phyloP scores from a whole-genome alignment of 345 rosid genomes.

The Syzygium grande region DNA sequence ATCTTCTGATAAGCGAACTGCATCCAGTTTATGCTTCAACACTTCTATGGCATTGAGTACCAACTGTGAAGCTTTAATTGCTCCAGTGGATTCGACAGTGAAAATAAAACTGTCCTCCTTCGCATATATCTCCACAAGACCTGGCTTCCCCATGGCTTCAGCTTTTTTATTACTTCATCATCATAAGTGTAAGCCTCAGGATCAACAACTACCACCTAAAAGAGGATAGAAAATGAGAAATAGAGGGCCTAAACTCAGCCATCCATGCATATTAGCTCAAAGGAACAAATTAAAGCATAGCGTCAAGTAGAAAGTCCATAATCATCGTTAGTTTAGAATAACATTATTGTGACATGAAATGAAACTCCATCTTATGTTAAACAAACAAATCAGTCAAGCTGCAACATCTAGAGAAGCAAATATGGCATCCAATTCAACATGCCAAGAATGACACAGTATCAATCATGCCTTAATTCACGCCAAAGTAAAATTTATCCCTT shows the following conservation, averaged over 20 bases:
- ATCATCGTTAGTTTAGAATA: background rate
- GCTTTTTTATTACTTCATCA: conserved; percentile 89
- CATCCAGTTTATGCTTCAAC: conserved; percentile 84
- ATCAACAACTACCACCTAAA: conserved; percentile 74
- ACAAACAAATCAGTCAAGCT: background rate
- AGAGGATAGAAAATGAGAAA: background rate
- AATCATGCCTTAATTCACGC: background rate
- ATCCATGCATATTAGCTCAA: background rate
- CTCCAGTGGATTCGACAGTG: conserved; percentile 93
- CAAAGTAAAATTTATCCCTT: background rate
- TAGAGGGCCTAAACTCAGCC: background rate
- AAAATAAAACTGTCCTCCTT: conserved; percentile 86
- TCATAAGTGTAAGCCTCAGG: conserved; percentile 90
- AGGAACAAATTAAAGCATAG: background rate
- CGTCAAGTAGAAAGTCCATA: background rate
- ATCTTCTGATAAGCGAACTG: conserved; percentile 86
- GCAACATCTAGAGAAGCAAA: background rate
- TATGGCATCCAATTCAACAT: background rate
- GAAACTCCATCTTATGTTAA: background rate
- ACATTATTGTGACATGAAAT: background rate
- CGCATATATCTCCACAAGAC: conserved; percentile 74
- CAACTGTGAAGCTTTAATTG: conserved; percentile 83
- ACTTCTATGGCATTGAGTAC: conserved; percentile 81
- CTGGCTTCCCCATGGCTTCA: conserved; percentile 89
- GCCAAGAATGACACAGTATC: background rate